These are phyloP conservation scores for Pisolithus microcarpus DNA, from an alignment of 768 basidiomycete genomes.

Conservation along the genomic window DNA sequence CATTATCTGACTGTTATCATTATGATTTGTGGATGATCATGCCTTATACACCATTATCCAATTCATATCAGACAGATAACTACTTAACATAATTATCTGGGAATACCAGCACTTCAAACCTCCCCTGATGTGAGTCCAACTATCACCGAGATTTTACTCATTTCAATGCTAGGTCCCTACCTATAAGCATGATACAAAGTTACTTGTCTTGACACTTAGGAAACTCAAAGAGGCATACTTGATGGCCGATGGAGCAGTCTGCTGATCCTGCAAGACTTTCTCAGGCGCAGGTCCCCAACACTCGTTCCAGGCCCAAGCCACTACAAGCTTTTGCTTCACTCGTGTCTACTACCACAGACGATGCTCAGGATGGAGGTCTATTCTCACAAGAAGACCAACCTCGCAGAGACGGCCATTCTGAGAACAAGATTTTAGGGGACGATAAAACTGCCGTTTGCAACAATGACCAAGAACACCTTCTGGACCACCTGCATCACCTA, in stretches of 20 bases:
- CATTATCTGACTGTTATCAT: too few relatives aligned
- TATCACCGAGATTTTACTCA: not conserved
- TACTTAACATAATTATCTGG: too few relatives aligned
- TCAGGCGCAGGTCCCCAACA: constrained; percentile 36
- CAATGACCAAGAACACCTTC: constrained; percentile 38
- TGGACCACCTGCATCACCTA: constrained; percentile 55
- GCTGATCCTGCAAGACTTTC: too few relatives aligned
- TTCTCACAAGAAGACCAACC: constrained; percentile 20
- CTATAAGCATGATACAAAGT: constrained; percentile 99
- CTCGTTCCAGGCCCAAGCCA: constrained; percentile 20
- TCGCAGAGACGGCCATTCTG: constrained; percentile 15
- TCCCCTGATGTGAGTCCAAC: too few relatives aligned
- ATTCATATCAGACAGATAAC: too few relatives aligned
- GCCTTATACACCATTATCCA: too few relatives aligned
- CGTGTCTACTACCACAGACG: constrained; percentile 47
- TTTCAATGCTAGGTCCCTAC: constrained; percentile 57
- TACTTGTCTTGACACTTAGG: constrained; percentile 92
- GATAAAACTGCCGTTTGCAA: constrained; percentile 13
- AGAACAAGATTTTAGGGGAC: constrained; percentile 10
- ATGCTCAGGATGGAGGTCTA: constrained; percentile 30
- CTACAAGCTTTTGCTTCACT: constrained; percentile 39
- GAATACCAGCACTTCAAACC: too few relatives aligned
- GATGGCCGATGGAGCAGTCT: too few relatives aligned
- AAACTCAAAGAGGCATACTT: constrained; percentile 99
- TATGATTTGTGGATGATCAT: too few relatives aligned